These are phyloP conservation scores for Pleurotus sapidus DNA, from an alignment of 768 basidiomycete genomes.

Conservation along the genomic window DNA sequence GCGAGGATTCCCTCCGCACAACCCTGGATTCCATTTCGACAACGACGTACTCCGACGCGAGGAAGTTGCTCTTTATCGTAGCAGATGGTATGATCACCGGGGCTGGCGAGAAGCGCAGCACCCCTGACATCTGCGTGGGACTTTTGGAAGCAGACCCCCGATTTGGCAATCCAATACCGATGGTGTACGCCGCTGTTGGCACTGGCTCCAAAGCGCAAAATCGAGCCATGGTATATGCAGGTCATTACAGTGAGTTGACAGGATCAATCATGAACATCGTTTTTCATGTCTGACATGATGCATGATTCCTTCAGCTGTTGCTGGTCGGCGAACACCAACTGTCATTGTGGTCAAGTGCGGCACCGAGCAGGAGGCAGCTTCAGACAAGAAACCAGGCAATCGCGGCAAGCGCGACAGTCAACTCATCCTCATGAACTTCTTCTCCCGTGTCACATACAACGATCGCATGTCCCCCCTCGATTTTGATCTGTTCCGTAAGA, in stretches of 20 bases:
- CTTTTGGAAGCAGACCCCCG: conserved; percentile 90
- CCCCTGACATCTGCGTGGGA: conserved; percentile 94
- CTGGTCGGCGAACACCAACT: conserved; percentile 90
- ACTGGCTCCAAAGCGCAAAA: conserved; percentile 88
- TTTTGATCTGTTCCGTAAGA: conserved; percentile 96
- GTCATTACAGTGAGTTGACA: conserved; percentile 89
- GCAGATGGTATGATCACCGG: conserved; percentile 99
- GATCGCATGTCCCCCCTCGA: conserved; percentile 98
- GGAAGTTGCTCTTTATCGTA: conserved; percentile 91
- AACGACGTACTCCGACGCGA: conserved; percentile 87
- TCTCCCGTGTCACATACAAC: conserved; percentile 98
- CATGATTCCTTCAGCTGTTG: conserved; percentile 47
- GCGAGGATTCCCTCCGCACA: conserved; percentile 85
- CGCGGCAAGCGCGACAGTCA: conserved; percentile 98
- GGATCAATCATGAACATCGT: background rate
- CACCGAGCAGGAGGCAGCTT: conserved; percentile 75
- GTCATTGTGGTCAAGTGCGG: conserved; percentile 97
- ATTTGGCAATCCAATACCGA: conserved; percentile 93
- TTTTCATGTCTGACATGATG: conserved; percentile 1
- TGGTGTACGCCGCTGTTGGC: conserved; percentile 91
- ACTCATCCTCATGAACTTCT: conserved; percentile 99
- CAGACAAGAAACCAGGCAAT: conserved; percentile 95
- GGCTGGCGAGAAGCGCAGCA: conserved; percentile 91
- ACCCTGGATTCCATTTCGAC: conserved; percentile 92
- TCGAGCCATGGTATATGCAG: conserved; percentile 97